Evolutionary conservation across 306 rosid species (phyloP).

Genomic region (Acmispon strigosus): DNA sequence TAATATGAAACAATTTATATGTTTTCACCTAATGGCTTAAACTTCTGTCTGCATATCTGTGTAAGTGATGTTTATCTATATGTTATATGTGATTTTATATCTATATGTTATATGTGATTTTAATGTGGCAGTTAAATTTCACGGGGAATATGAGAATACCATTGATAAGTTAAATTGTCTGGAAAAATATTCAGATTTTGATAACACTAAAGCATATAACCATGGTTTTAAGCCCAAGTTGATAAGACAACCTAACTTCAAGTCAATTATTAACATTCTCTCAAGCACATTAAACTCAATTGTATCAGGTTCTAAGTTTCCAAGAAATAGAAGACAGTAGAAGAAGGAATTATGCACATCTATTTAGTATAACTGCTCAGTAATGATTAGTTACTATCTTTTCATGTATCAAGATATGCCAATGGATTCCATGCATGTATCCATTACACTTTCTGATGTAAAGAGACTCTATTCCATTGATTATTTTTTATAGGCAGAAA

Average conservation of each 20-base stretch:
- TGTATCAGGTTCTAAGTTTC: background rate
- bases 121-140: background rate
- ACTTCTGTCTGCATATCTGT: background rate
- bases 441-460: background rate
- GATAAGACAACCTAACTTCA: background rate
- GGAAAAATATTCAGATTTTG: background rate
- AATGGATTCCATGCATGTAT: slow-evolving; percentile 3
- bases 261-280: background rate
- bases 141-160: background rate
- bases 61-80: background rate
- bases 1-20: no score
- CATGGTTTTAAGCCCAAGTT: background rate
- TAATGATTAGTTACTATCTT: background rate
- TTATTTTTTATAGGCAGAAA: slow-evolving; percentile 1
- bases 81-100: background rate
- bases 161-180: background rate
- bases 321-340: background rate
- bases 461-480: background rate
- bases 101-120: background rate
- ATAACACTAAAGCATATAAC: background rate
- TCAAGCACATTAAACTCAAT: background rate
- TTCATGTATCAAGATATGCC: background rate
- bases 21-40: no score
- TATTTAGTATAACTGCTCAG: background rate
- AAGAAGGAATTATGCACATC: background rate